Base-by-base conservation (phyloP, 148 eudicot genomes). In the Rhododendron williamsianum region DNA sequence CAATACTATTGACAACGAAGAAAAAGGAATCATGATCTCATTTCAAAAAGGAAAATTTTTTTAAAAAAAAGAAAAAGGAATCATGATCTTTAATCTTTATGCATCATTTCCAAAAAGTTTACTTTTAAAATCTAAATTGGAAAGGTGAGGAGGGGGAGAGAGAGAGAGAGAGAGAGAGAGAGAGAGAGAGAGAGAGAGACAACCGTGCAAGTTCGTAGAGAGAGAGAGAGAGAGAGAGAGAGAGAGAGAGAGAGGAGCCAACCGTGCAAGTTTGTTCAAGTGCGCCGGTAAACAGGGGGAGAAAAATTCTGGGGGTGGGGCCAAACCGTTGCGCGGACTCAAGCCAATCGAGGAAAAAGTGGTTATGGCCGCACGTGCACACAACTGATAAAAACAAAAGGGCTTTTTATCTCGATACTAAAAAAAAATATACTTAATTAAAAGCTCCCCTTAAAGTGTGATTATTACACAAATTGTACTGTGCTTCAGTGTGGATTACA, bases 351-450 rank as follows among this genome's bases (percentile, higher is more conserved):
- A 74, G 89, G 87, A 46, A 46, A 81, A 82, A 69, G 90, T 82
- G 84, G 86, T 80, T 67, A 3, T 82, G 86, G 76, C 60, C 90
- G 80, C 90, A 86, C 87, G 90, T 86, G 90, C 90, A 85, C 84
- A 65, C 86, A 36, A 52, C 43, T 15, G 82, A 46, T 23, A 25
- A 19, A 69, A 84, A 23, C 15, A 15, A 41, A 78, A 27, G 16
- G 19, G 8, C 54, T 11, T 18, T 11, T 18, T 45, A 18, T 30
- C 65, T 51, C 69, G 72, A 13, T 56, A 21, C 5, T 16, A 54
- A 54, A 49, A 10, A 18, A 2, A 10, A 49, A 1, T 49, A 49
- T 11, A 11, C 12, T 49, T 19, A 45, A 69, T 67, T 49, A 72
- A 67, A 15, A n/a, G 3, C n/a, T 4, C 19, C 23, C 58, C 6